Base-by-base conservation (phyloP, 306 rosid genomes). In the Prosopis cineraria region DNA sequence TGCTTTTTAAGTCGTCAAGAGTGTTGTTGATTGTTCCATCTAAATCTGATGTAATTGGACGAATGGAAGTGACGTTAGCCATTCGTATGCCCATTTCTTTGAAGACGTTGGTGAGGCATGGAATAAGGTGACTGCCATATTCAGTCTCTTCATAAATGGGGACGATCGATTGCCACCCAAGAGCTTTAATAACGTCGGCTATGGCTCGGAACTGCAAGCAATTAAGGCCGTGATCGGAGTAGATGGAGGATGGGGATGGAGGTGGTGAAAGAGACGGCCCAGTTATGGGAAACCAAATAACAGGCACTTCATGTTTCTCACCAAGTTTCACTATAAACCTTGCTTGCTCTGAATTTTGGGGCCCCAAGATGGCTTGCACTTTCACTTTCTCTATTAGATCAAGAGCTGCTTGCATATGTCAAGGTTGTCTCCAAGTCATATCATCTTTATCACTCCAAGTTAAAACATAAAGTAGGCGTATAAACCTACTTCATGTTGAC, bases 211-310 rank as follows among this genome's bases (percentile, higher is more conserved):
- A 14, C 22, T 30, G 40, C 31, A 0, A 16, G 40, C 37, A 60
- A 60, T 17, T 19, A 48, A 6, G 37, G 34, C 67, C n/a, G 13
- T 29, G 20, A 13, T 2, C 6, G 17, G 10, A 4, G 33, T 6
- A 31, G 3, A 27, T 29, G 67, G 19, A 29, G 39, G 17, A 55
- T 60, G 36, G 37, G 5, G 68, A 25, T 0, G 31, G 81, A 31
- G 70, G 22, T 6, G 82, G 84, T n/a, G 81, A 79, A 47, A 85
- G 80, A 24, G 79, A 79, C 24, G 82, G 84, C 31, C 85, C 82
- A 14, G 76, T 81, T 12, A 85, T 78, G 0, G 85, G 71, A 40
- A 85, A 78, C 3, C 81, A 85, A 41, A 85, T 59, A 9, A 85
- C 70, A 6, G 88, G 85, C 3, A 55, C 62, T 9, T 22, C 5